Percentiles rank a stretch among this genome's conserved stretches.
Conservation (phyloP, 768 basidiomycete genomes). For the Hortiboletus campestris region DNA sequence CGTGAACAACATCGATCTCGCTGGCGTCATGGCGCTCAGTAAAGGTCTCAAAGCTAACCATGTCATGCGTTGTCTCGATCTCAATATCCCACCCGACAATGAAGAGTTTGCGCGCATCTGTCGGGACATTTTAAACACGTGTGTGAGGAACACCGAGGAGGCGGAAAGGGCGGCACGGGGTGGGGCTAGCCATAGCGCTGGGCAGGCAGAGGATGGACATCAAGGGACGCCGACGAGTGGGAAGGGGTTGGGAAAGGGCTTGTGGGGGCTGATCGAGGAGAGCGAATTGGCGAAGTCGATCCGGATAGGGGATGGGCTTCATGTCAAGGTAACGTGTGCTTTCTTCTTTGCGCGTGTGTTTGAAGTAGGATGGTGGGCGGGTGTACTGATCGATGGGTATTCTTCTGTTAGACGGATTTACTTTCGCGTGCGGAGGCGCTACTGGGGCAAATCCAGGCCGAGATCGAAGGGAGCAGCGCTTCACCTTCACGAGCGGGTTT, state of each 20-base stretch:
- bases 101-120: slow-evolving; percentile 83
- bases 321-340: slow-evolving; percentile 43
- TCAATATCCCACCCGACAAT: slow-evolving; percentile 85
- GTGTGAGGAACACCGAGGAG: slow-evolving; percentile 91
- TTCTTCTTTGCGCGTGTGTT: not conserved
- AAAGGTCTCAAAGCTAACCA: slow-evolving; percentile 82
- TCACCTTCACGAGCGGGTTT: not conserved
- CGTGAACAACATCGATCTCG: slow-evolving; percentile 76
- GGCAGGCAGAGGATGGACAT: slow-evolving; percentile 14
- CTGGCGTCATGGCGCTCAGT: slow-evolving; percentile 90
- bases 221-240: slow-evolving; percentile 37
- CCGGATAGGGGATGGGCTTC: slow-evolving; percentile 39
- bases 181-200: not conserved
- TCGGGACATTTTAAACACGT: slow-evolving; percentile 85
- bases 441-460: slow-evolving; percentile 38
- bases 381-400: not conserved
- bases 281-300: slow-evolving; percentile 77
- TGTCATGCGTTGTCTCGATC: slow-evolving; percentile 87
- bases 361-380: not conserved
- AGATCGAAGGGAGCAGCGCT: not conserved
- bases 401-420: slow-evolving; percentile 4
- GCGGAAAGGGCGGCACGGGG: slow-evolving; percentile 46
- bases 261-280: slow-evolving; percentile 86
- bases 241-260: slow-evolving; percentile 60
- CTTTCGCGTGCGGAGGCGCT: slow-evolving; percentile 41